Evolutionary conservation across 345 rosid species (phyloP).

Genomic region (Camelina neglecta): DNA sequence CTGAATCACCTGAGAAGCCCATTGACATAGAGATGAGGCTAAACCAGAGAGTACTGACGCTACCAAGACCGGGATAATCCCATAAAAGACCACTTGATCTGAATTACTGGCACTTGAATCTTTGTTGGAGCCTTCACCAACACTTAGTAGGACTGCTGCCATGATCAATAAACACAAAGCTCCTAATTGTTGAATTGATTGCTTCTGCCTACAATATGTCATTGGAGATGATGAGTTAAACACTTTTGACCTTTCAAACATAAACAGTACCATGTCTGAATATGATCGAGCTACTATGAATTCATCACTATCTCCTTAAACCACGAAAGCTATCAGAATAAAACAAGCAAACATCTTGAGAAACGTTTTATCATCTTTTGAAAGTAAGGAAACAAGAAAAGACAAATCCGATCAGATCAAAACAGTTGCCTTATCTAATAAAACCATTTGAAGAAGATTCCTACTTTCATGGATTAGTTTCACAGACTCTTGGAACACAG

Average conservation of each 20-base stretch:
- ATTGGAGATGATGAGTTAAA: slow-evolving; percentile 20
- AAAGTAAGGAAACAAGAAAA: neutral
- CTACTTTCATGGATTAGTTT: neutral
- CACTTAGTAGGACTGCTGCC: slow-evolving; percentile 91
- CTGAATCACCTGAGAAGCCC: slow-evolving; percentile 87
- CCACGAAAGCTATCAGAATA: neutral
- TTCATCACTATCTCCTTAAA: neutral
- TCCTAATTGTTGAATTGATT: slow-evolving; percentile 86
- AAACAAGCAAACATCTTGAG: neutral
- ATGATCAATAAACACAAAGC: slow-evolving; percentile 83
- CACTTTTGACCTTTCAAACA: slow-evolving; percentile 9
- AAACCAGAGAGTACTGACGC: slow-evolving; percentile 98
- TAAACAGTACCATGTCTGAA: neutral
- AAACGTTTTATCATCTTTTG: neutral
- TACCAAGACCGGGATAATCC: slow-evolving; percentile 88
- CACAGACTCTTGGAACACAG: neutral
- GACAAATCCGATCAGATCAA: neutral
- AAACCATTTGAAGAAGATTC: neutral
- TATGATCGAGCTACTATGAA: slow-evolving; percentile 9
- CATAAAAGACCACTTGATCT: slow-evolving; percentile 76
- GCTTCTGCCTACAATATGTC: slow-evolving; percentile 74
- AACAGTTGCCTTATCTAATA: neutral
- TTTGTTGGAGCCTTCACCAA: slow-evolving; percentile 94
- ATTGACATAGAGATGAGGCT: slow-evolving; percentile 93
- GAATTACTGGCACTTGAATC: slow-evolving; percentile 55